A percentile compares a stretch with the other conserved stretches of the same genome.
Conservation (phyloP, 2,329 filamentous ascomycete species). For the Venturiaceae sp. region DNA sequence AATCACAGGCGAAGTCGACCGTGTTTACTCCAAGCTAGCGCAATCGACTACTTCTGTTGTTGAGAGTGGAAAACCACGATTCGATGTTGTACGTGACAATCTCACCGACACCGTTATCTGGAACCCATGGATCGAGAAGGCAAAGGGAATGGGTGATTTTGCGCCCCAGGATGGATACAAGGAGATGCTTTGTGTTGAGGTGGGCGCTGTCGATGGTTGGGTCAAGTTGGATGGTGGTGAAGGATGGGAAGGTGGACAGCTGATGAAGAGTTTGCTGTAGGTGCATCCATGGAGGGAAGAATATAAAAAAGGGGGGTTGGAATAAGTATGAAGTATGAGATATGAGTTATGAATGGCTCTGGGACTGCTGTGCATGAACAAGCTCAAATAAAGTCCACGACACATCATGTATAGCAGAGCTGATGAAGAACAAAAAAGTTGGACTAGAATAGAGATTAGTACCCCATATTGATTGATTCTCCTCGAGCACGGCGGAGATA, state of each 20-base stretch:
- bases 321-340: not conserved
- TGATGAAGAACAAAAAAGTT: not conserved
- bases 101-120: constrained; percentile 85
- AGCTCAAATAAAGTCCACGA: not conserved
- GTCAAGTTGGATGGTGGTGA: constrained; percentile 74
- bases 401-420: not conserved
- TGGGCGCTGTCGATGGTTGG: constrained; percentile 74
- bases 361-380: not conserved
- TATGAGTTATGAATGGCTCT: not conserved
- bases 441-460: not conserved
- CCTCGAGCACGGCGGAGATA: too few relatives aligned
- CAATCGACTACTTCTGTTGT: constrained; percentile 55
- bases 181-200: constrained; percentile 91
- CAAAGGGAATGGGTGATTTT: constrained; percentile 75
- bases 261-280: constrained; percentile 36
- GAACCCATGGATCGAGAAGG: constrained; percentile 92
- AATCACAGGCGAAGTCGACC: constrained; percentile 74
- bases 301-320: not conserved
- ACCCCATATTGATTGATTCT: too few relatives aligned
- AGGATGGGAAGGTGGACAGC: constrained; percentile 55
- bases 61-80: constrained; percentile 54
- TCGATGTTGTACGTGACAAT: constrained; percentile 72
- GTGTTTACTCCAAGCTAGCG: constrained; percentile 64
- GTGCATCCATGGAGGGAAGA: not conserved
- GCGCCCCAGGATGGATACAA: constrained; percentile 81